These are phyloP conservation scores for Penicillium sp. DNA, from an alignment of 2,329 filamentous ascomycete genomes.

Conservation along the genomic window DNA sequence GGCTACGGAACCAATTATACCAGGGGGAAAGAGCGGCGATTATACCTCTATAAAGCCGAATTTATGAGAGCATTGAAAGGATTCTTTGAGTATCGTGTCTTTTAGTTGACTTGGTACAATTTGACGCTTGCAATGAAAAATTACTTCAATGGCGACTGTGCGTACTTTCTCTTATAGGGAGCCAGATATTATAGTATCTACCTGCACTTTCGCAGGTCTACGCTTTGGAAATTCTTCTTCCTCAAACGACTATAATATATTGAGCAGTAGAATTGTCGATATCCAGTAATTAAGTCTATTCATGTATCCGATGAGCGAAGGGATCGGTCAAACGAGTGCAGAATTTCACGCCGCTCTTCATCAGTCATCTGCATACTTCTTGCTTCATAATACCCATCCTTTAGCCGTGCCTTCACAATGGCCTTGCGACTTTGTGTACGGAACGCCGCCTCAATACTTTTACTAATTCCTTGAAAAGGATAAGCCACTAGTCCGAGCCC, in stretches of 20 bases:
- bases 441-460: slow-evolving; percentile 18
- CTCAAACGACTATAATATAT: no score
- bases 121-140: background rate
- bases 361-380: slow-evolving; percentile 11
- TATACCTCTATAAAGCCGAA: background rate
- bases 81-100: background rate
- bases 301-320: slow-evolving; percentile 4
- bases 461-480: slow-evolving; percentile 19
- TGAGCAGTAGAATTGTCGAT: no score
- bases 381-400: slow-evolving; percentile 13
- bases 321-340: slow-evolving; percentile 15
- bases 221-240: no score
- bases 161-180: no score
- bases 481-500: slow-evolving; percentile 19
- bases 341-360: slow-evolving; percentile 11
- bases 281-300: background rate
- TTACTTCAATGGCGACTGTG: background rate
- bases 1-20: background rate
- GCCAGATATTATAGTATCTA: no score
- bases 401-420: slow-evolving; percentile 13
- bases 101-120: no score
- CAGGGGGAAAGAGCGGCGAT: background rate
- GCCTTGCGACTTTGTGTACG: slow-evolving; percentile 15
- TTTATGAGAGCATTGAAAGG: background rate
- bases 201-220: background rate